A percentile compares a stretch with the other conserved stretches of the same genome.
Evolutionary conservation across 805 yeast species (phyloP).

Genomic region (Lipomyces spencermartinsiae): DNA sequence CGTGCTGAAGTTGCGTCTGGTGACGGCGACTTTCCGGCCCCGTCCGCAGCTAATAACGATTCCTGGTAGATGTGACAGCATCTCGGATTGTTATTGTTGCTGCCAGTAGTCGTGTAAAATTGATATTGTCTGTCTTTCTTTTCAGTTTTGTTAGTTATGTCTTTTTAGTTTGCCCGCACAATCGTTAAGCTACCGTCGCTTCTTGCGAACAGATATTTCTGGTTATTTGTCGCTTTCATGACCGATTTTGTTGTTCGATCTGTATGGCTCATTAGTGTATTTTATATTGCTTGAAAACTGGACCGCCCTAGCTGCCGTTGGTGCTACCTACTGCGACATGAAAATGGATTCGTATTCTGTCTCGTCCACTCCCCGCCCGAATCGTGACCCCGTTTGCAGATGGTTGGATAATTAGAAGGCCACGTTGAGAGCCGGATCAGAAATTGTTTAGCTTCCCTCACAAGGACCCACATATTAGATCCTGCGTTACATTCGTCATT

Average conservation of each 20-base stretch:
- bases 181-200: background rate
- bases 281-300: background rate
- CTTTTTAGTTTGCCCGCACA: background rate
- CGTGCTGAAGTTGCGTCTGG: constrained; percentile 5
- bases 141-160: background rate
- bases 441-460: background rate
- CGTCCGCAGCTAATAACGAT: constrained; percentile 15
- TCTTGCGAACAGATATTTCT: background rate
- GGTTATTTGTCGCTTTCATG: constrained; percentile 1
- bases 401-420: background rate
- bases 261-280: constrained; percentile 1
- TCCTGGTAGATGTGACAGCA: constrained; percentile 13
- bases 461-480: background rate
- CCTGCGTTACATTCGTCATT: no score
- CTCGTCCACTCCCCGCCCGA: background rate
- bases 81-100: background rate
- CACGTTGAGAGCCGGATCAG: background rate
- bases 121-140: background rate
- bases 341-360: background rate
- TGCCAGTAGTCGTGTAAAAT: background rate
- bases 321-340: background rate
- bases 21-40: constrained; percentile 12
- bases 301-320: background rate
- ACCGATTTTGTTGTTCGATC: constrained; percentile 3
- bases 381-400: background rate